Conservation (phyloP, 768 basidiomycete genomes). For the Tulasnella calospora region DNA sequence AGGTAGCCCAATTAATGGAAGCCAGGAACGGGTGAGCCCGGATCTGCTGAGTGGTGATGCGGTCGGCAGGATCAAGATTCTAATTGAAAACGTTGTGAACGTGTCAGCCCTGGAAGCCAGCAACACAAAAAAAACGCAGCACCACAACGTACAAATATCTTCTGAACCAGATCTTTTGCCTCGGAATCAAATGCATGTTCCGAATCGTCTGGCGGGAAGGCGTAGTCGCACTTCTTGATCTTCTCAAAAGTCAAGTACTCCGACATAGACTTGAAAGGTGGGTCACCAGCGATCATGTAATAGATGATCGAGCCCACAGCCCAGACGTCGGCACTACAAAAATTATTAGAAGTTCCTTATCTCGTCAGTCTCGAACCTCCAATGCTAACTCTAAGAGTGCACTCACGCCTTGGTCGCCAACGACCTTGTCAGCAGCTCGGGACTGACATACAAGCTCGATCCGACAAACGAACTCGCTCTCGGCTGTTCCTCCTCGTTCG, state of each 20-base stretch:
- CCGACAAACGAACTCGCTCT: constrained; percentile 73
- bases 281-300: constrained; percentile 86
- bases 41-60: constrained; percentile 48
- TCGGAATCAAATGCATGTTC: constrained; percentile 79
- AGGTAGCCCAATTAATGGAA: constrained; percentile 52
- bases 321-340: constrained; percentile 83
- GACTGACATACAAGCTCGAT: constrained; percentile 84
- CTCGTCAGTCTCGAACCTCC: neutral
- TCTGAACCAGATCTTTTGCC: constrained; percentile 73
- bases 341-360: neutral
- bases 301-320: constrained; percentile 90
- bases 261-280: constrained; percentile 85
- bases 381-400: neutral
- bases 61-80: constrained; percentile 55
- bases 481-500: neutral
- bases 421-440: constrained; percentile 69
- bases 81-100: constrained; percentile 28
- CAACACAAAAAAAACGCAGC: no score
- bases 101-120: neutral
- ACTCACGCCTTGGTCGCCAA: constrained; percentile 69
- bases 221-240: constrained; percentile 82
- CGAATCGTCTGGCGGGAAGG: constrained; percentile 42
- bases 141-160: constrained; percentile 57
- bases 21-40: constrained; percentile 60
- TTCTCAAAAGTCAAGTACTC: constrained; percentile 95